These are phyloP conservation scores for Salix koriyanagi DNA, from an alignment of 345 rosid genomes.

Conservation along the genomic window DNA sequence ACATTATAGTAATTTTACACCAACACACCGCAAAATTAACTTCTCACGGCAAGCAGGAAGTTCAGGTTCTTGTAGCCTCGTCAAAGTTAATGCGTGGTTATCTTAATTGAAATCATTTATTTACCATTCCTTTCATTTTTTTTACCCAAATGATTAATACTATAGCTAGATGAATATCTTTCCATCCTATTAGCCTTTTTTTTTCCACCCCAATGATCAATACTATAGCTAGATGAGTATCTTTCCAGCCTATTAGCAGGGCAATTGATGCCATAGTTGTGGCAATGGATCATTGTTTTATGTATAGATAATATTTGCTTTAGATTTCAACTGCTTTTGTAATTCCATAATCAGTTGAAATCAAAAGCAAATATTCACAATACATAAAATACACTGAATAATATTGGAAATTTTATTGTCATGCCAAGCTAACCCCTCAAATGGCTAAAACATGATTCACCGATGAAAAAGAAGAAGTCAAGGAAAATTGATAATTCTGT, in stretches of 20 bases:
- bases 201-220: neutral
- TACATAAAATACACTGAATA: neutral
- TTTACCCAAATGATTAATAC: neutral
- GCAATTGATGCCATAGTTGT: neutral
- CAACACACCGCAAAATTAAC: neutral
- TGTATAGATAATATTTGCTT: no score
- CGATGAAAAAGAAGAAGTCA: neutral
- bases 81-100: neutral
- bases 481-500: neutral
- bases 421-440: neutral
- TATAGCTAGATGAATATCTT: neutral
- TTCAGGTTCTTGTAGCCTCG: neutral
- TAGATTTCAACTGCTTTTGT: no score
- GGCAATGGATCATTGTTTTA: neutral
- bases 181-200: neutral
- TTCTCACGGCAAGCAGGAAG: neutral
- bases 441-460: neutral
- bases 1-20: neutral
- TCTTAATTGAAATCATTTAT: neutral
- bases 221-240: neutral
- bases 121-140: neutral
- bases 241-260: neutral
- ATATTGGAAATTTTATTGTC: no score
- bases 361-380: neutral
- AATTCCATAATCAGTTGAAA: neutral